These are phyloP conservation scores for Anisodus acutangulus DNA, from an alignment of 257 asterid species.

Conservation along the genomic window DNA sequence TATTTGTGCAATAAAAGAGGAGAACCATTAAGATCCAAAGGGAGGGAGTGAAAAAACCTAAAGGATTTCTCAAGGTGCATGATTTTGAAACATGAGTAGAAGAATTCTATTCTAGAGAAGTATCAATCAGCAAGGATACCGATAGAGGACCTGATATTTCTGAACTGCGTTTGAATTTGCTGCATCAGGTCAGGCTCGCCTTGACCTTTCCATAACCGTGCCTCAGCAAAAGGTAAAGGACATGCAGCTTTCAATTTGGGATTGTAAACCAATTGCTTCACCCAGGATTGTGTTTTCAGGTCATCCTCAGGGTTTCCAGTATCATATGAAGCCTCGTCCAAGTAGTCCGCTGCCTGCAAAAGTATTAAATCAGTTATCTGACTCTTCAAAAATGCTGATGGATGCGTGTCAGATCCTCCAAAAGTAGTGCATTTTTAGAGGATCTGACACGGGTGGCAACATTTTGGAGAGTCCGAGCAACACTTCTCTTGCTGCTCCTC, in stretches of 20 bases:
- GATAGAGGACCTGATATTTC: constrained; percentile 62
- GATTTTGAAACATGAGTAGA: not conserved
- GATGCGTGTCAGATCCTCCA: not conserved
- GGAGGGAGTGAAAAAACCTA: not conserved
- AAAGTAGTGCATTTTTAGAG: not conserved
- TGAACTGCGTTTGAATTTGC: constrained; percentile 61
- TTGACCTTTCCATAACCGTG: constrained; percentile 73
- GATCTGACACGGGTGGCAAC: not conserved
- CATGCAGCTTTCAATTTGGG: constrained; percentile 57
- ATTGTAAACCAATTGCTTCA: constrained; percentile 55
- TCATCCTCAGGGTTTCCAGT: constrained; percentile 68
- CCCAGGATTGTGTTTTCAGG: constrained; percentile 47
- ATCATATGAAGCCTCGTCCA: constrained; percentile 68
- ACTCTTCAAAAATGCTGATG: not conserved
- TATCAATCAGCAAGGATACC: constrained; percentile 12
- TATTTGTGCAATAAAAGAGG: not conserved
- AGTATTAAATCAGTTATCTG: not conserved
- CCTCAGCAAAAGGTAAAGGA: constrained; percentile 73
- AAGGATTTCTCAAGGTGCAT: not conserved
- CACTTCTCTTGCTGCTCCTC: not conserved
- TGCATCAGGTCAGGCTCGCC: constrained; percentile 65
- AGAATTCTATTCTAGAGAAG: not conserved
- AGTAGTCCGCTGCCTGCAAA: constrained; percentile 61
- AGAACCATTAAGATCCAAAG: constrained; percentile 1
- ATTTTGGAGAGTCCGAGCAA: not conserved